Evolutionary conservation across 1,284 basidiomycete species (phyloP).

Genomic region (Cutaneotrichosporon sp.): DNA sequence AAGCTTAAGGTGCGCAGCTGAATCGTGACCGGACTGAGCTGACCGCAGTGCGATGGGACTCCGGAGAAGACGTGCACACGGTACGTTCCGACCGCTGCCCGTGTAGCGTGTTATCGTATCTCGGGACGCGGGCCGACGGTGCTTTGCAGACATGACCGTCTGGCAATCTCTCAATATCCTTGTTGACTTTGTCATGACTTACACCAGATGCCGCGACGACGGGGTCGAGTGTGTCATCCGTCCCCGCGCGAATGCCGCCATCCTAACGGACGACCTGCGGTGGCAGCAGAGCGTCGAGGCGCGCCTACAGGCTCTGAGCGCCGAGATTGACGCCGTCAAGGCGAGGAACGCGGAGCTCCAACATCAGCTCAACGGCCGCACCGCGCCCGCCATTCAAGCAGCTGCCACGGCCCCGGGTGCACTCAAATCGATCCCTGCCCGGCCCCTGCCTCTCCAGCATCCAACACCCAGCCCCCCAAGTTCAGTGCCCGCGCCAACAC

Average conservation of each 20-base stretch:
- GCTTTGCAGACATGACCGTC: too few relatives aligned
- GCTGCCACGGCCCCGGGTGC: too few relatives aligned
- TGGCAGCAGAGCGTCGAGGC: slow-evolving; percentile 21
- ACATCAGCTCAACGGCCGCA: background rate
- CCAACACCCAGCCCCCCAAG: background rate
- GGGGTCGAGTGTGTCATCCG: slow-evolving; percentile 20
- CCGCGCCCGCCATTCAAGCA: background rate
- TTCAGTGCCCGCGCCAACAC: background rate
- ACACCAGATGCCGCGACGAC: slow-evolving; percentile 12
- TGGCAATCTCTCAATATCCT: too few relatives aligned
- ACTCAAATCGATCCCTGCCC: too few relatives aligned
- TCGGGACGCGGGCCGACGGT: background rate
- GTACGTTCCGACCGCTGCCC: background rate
- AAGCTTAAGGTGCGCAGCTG: slow-evolving; percentile 18
- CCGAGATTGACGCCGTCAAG: slow-evolving; percentile 13
- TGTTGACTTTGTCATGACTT: too few relatives aligned
- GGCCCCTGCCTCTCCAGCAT: too few relatives aligned
- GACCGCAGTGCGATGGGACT: slow-evolving; percentile 14
- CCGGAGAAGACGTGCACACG: slow-evolving; percentile 11
- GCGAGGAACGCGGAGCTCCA: slow-evolving; percentile 12
- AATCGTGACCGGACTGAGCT: background rate
- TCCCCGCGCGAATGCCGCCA: slow-evolving; percentile 18
- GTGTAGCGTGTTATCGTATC: background rate
- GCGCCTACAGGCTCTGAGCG: slow-evolving; percentile 4
- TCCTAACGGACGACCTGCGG: slow-evolving; percentile 18